These are phyloP conservation scores for Arthrocladium fulminans DNA, from an alignment of 2,329 filamentous ascomycete species.

Conservation along the genomic window DNA sequence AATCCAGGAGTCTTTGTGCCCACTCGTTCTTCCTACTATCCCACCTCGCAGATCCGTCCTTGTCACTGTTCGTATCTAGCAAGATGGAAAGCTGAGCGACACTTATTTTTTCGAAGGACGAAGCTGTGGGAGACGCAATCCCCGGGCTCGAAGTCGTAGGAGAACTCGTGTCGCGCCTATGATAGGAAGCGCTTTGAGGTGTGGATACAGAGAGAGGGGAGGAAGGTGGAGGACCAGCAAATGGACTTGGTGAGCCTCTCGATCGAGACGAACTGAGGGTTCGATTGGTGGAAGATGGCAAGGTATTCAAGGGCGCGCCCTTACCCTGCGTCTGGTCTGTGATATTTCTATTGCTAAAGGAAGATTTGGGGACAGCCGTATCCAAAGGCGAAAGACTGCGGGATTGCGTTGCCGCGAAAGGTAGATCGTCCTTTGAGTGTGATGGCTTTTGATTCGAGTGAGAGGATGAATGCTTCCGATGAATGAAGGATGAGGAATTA, in stretches of 20 bases:
- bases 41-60: slow-evolving; percentile 85
- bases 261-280: not conserved
- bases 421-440: slow-evolving; percentile 7
- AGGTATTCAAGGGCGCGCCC: slow-evolving; percentile 11
- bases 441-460: slow-evolving; percentile 12
- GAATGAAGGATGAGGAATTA: slow-evolving; percentile 19
- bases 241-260: not conserved
- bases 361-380: slow-evolving; percentile 45
- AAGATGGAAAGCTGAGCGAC: slow-evolving; percentile 92
- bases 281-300: slow-evolving; percentile 12
- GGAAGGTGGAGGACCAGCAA: not conserved
- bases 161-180: not conserved
- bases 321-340: slow-evolving; percentile 41
- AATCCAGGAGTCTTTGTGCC: slow-evolving; percentile 89
- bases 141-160: slow-evolving; percentile 26
- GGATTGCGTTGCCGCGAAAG: slow-evolving; percentile 40
- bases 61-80: slow-evolving; percentile 88
- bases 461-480: slow-evolving; percentile 16
- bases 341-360: slow-evolving; percentile 50
- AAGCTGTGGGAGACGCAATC: slow-evolving; percentile 41
- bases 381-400: slow-evolving; percentile 40
- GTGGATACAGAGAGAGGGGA: not conserved
- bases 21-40: slow-evolving; percentile 77
- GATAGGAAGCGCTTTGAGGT: not conserved
- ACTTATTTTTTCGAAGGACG: slow-evolving; percentile 79